Base-by-base conservation (phyloP, 768 basidiomycete genomes). In the Candolleomyces eurysporus region DNA sequence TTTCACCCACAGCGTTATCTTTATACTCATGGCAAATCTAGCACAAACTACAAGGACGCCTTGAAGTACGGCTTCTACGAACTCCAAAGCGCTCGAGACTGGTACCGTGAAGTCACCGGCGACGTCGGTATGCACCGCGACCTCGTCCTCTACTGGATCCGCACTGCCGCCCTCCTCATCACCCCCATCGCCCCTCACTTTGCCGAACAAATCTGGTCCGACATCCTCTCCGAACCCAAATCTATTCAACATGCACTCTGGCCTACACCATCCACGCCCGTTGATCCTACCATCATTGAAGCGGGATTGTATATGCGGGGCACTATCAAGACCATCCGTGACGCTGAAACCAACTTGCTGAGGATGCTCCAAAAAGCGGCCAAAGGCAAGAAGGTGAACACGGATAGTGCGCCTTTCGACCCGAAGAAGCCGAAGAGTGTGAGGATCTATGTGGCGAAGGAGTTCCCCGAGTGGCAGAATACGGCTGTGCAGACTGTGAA, bases 41-140 rank as follows among this genome's bases (percentile, higher is more conserved):
- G 96, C 21, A 94, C 89, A 62, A 86, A 91, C 72, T 99, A 91
- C 87, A 99, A 98, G 76, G 94, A 96, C 61, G 95, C 96, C 10
- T 75, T 98, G 63, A 96, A 98, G 75, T 90, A 83, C 65, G 96
- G 96, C 51, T 96, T 98, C 77, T 99, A 95, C 82, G 95, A 97
- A 69, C 84, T 96, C 65, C 94, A 98, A 73, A 89, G 85, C 54
- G 82, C 87, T 2, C 91, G 97, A 50, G 96, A 98, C 71, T 95
- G 94, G 90, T 98, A 98, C 73, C 92, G 95, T 60, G 91, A 95
- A 71, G 92, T 96, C 55, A 95, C 92, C 3, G 78, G 84, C 7
- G 92, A 94, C 63, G 78, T 88, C 53, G 93, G 94, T 31, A 97
- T 98, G 94, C 96, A 98, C 75, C 79, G 72, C 53, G 94, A 94